Percentiles rank a stretch among this genome's conserved stretches.
Conservation (phyloP, 495 filamentous ascomycete genomes). For the Massariosphaeria phaeospora region DNA sequence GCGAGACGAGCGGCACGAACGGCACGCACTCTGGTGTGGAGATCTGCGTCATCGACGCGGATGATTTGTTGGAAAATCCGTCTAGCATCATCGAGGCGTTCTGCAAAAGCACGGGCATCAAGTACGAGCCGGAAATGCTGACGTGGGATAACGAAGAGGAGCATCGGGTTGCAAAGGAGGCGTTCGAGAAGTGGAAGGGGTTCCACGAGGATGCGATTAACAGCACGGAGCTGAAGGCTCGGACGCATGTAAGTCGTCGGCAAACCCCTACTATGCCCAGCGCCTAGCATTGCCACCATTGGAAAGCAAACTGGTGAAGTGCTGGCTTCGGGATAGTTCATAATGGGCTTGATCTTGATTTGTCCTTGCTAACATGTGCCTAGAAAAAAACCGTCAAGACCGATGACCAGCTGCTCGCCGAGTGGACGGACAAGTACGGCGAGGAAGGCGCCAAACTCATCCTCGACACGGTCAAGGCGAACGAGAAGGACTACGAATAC, state of each 20-base stretch:
- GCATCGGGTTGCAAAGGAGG: conserved; percentile 56
- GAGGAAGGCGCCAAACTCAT: conserved; percentile 71
- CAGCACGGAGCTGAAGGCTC: conserved; percentile 64
- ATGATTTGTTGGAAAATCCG: conserved; percentile 84
- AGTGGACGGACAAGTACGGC: conserved; percentile 82
- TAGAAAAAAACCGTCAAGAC: conserved; percentile 56
- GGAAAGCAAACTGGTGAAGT: too few species aligned
- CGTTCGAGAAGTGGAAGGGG: conserved; percentile 93
- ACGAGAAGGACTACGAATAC: conserved; percentile 83
- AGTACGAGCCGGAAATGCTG: conserved; percentile 69
- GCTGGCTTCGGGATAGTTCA: too few species aligned
- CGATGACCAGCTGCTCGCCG: conserved; percentile 66
- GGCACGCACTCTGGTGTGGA: conserved; percentile 45
- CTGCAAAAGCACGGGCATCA: conserved; percentile 70
- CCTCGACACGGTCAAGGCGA: conserved; percentile 67
- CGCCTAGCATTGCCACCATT: background rate
- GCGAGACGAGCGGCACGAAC: conserved; percentile 27
- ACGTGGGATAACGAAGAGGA: conserved; percentile 71
- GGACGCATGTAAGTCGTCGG: conserved; percentile 63
- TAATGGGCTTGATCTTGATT: background rate
- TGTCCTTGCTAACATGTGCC: background rate
- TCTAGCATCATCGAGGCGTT: conserved; percentile 65
- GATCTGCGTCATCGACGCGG: conserved; percentile 90
- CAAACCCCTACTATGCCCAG: background rate
- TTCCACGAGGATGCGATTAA: conserved; percentile 93